Conservation (phyloP, 2,329 filamentous ascomycete genomes). For the Juglanconis oblonga region DNA sequence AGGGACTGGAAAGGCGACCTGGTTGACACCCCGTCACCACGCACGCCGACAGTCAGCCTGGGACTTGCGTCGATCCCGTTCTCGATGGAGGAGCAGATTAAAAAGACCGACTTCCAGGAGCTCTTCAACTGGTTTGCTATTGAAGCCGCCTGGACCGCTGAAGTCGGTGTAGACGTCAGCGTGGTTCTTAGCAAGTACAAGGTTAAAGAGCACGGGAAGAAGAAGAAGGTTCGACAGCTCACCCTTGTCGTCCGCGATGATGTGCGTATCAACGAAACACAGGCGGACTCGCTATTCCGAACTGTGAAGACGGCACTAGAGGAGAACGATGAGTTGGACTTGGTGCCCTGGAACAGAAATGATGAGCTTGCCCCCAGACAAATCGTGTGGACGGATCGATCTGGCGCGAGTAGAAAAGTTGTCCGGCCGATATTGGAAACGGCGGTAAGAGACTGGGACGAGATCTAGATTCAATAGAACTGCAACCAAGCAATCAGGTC, state of each 20-base stretch:
- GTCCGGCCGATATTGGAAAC: conserved; percentile 43
- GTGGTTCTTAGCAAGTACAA: conserved; percentile 46
- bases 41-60: conserved; percentile 42
- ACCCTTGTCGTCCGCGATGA: conserved; percentile 42
- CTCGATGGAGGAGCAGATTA: conserved; percentile 42
- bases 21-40: conserved; percentile 41
- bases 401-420: conserved; percentile 38
- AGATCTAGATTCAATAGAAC: conserved; percentile 8
- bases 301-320: conserved; percentile 39
- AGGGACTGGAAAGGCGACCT: conserved; percentile 47
- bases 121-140: conserved; percentile 48
- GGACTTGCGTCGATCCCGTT: conserved; percentile 44
- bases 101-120: conserved; percentile 42
- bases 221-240: conserved; percentile 44
- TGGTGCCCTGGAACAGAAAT: conserved; percentile 41
- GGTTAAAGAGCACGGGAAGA: conserved; percentile 33
- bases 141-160: conserved; percentile 45
- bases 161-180: conserved; percentile 40
- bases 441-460: conserved; percentile 30
- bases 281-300: conserved; percentile 40
- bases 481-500: too few species aligned
- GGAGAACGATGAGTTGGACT: conserved; percentile 32
- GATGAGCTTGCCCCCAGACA: conserved; percentile 38
- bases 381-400: conserved; percentile 43
- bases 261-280: conserved; percentile 39